A percentile compares a stretch with the other conserved stretches of the same genome.
These are phyloP conservation scores for Colletotrichum coccodes DNA, from an alignment of 2,329 filamentous ascomycete genomes.

Conservation along the genomic window DNA sequence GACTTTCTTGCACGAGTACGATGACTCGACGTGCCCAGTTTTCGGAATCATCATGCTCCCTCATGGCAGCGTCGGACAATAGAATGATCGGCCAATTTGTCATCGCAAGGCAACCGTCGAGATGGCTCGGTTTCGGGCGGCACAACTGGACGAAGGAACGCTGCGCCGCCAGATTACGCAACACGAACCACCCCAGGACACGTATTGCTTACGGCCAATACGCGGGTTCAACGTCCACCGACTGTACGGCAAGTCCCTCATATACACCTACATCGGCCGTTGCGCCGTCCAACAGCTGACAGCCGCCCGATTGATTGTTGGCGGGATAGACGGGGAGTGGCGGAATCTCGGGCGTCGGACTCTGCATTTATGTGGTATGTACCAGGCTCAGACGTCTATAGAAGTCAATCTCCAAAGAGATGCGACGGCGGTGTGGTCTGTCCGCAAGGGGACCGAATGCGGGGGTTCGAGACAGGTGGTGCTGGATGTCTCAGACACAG, in stretches of 20 bases:
- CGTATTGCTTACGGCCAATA: not conserved
- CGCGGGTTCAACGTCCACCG: not conserved
- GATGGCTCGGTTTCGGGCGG: conserved; percentile 2
- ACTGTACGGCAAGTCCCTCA: not conserved
- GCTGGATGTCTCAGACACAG: not conserved
- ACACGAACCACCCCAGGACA: not conserved
- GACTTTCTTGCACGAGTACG: not conserved
- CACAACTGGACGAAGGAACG: not conserved
- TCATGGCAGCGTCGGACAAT: not conserved
- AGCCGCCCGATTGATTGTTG: not conserved
- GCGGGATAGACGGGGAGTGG: not conserved
- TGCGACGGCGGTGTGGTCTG: not conserved
- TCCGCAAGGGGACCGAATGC: conserved; percentile 1
- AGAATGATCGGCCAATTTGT: not conserved
- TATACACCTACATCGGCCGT: not conserved
- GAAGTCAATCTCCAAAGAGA: not conserved
- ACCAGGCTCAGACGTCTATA: not conserved
- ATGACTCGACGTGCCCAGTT: not conserved
- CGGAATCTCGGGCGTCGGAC: not conserved
- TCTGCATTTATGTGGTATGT: not conserved
- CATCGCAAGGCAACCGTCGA: not conserved
- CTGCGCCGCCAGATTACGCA: conserved; percentile 12
- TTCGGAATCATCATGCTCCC: not conserved
- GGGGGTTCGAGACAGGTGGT: conserved; percentile 23
- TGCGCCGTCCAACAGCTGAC: not conserved